Base-by-base conservation (phyloP, 78 protist species). In the Ministeria vibrans region DNA sequence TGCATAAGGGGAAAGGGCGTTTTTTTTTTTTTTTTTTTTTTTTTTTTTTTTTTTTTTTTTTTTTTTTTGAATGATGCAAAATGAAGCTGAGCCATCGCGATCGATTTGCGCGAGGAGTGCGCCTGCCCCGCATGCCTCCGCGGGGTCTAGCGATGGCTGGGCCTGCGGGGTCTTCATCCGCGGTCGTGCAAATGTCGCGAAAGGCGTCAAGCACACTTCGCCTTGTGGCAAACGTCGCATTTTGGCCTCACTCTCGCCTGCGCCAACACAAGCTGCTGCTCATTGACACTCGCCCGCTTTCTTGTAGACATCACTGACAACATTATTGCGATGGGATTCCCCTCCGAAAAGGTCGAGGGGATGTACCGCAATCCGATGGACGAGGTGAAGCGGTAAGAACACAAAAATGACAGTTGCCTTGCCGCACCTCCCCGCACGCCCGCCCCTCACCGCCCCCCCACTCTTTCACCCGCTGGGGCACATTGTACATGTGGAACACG, bases 281-380 rank as follows among this genome's bases (percentile, higher is more conserved):
- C 64, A 23, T 3, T 23, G 32, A 5, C 66, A 5, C 66, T 61
- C 28, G 15, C 36, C 66, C 66, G 7, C 15, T 11, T 25, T 9
- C 64, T 27, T 27, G 55, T 34, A 75, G 80, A 64, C 53, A 70
- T 80, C 69, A 80, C 84, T 32, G 44, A 25, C 45, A 43, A 34
- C 53, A 83, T 83, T 59, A 62, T 83, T 2, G 87, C 87, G 32
- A 83, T 83, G 87, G 87, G 87, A 25, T 75, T 76, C 25, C 87
- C 87, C 0, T 42, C 83, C 28, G 82, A 83, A 25, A 75, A 30
- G 25, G 41, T 75, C 66, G 87, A 83, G 49, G 87, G 82, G 13
- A 27, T 83, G 25, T 83, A 83, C 71, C 81, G 87, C 49, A 83
- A 83, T 41, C 69, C 20, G 43, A 77, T 71, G 74, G 27, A 28